A percentile compares a stretch with the other conserved stretches of the same genome.
These are phyloP conservation scores for Alternaria gansuensis DNA, from an alignment of 2,329 filamentous ascomycete species.

Conservation along the genomic window DNA sequence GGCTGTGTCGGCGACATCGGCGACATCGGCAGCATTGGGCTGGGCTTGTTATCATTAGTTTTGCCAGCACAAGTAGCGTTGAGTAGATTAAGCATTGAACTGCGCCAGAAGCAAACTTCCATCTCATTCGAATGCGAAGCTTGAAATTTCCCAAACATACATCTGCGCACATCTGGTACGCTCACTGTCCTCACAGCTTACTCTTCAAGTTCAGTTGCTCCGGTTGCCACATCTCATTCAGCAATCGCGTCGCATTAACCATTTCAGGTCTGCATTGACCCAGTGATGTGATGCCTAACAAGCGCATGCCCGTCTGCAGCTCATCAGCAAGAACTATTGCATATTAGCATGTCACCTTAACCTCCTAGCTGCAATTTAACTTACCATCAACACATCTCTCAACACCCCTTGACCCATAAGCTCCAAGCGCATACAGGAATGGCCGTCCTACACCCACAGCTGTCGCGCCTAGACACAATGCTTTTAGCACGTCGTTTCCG, in stretches of 20 bases:
- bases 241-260: conserved; percentile 58
- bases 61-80: not conserved
- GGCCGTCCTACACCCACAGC: conserved; percentile 52
- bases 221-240: conserved; percentile 51
- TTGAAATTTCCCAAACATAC: not conserved
- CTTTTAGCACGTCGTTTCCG: conserved; percentile 53
- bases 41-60: not conserved
- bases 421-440: conserved; percentile 52
- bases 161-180: not conserved
- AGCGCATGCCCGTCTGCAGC: conserved; percentile 71
- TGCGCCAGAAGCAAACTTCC: not conserved
- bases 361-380: conserved; percentile 13
- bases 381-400: conserved; percentile 51
- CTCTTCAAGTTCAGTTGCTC: conserved; percentile 37
- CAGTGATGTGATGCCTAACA: conserved; percentile 70
- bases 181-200: conserved; percentile 30
- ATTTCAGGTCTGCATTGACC: conserved; percentile 69
- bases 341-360: conserved; percentile 17
- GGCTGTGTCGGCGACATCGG: not conserved
- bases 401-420: conserved; percentile 51
- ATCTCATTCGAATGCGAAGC: not conserved
- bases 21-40: not conserved
- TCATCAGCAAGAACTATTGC: conserved; percentile 62
- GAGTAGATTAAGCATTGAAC: not conserved
- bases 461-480: conserved; percentile 52